These are phyloP conservation scores for Phaeodactylum tricornutum DNA, from an alignment of 108 stramenopile species.

Conservation along the genomic window DNA sequence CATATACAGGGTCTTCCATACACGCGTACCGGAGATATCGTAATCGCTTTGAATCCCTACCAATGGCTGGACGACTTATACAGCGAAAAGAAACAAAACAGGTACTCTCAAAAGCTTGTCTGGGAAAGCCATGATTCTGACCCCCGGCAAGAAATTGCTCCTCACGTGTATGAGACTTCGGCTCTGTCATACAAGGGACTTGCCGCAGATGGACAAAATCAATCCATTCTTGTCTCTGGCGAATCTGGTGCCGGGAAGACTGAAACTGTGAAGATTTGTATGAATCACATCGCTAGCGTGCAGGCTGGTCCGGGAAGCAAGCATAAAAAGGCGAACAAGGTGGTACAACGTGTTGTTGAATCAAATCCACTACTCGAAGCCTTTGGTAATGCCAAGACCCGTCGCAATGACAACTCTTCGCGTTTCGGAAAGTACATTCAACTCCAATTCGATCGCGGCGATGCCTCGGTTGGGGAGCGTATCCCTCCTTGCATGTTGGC, in stretches of 20 bases:
- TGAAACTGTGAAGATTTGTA: conserved; percentile 89
- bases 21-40: conserved; percentile 89
- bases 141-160: conserved; percentile 32
- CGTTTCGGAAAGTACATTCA: conserved; percentile 74
- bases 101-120: conserved; percentile 61
- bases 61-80: conserved; percentile 76
- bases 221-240: conserved; percentile 83
- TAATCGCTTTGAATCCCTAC: conserved; percentile 96
- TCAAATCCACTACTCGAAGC: conserved; percentile 88
- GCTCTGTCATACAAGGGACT: conserved; percentile 70
- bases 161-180: conserved; percentile 80
- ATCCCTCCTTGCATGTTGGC: conserved; percentile 30
- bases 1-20: conserved; percentile 70
- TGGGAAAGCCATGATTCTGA: conserved; percentile 33
- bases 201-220: conserved; percentile 49
- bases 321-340: conserved; percentile 14
- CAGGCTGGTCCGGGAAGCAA: conserved; percentile 22
- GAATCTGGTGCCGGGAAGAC: conserved; percentile 94
- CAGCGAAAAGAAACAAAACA: conserved; percentile 53
- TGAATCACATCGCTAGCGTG: conserved; percentile 80
- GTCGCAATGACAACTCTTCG: conserved; percentile 78
- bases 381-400: conserved; percentile 86
- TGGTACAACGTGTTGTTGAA: conserved; percentile 55
- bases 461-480: neutral
- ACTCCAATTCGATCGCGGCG: conserved; percentile 28